phyloP scores from a whole-genome alignment of 2,329 filamentous ascomycete species.

The Plenodomus tracheiphilus region DNA sequence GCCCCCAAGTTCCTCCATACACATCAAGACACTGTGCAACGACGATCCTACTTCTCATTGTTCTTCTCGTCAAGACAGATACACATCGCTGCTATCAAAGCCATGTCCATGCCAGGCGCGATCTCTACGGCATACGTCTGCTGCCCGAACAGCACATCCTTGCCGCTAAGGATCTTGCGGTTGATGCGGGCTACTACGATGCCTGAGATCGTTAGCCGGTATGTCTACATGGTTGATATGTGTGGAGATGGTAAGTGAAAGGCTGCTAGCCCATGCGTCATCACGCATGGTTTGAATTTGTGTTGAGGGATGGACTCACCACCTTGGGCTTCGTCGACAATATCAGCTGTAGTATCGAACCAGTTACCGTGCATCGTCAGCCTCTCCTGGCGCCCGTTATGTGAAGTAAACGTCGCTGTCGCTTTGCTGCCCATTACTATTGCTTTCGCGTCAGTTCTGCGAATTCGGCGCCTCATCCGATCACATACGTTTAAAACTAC shows the following conservation, averaged over 20 bases:
- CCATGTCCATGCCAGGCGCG: conserved; percentile 67
- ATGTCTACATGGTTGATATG: no score
- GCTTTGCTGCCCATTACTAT: conserved; percentile 60
- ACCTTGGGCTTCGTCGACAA: conserved; percentile 54
- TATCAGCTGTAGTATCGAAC: conserved; percentile 61
- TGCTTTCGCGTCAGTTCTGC: background rate
- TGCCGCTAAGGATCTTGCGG: conserved; percentile 60
- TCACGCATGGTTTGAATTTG: background rate
- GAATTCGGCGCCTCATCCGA: no score
- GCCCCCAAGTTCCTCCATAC: no score
- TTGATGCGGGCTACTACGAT: conserved; percentile 61
- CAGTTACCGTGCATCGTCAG: conserved; percentile 63
- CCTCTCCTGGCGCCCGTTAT: conserved; percentile 27
- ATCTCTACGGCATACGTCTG: conserved; percentile 69
- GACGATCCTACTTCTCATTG: conserved; percentile 10
- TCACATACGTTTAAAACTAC: conserved; percentile 57
- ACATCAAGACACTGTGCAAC: background rate
- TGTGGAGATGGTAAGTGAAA: no score
- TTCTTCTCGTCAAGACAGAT: conserved; percentile 66
- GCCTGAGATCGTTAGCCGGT: conserved; percentile 18
- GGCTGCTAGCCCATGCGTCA: no score
- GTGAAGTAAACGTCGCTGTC: conserved; percentile 55
- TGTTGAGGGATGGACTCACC: conserved; percentile 13
- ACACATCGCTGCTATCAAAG: conserved; percentile 67
- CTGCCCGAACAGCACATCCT: conserved; percentile 62